A percentile compares a stretch with the other conserved stretches of the same genome.
phyloP scores from a whole-genome alignment of 2,329 filamentous ascomycete species.

The Colletotrichum endophyticum region DNA sequence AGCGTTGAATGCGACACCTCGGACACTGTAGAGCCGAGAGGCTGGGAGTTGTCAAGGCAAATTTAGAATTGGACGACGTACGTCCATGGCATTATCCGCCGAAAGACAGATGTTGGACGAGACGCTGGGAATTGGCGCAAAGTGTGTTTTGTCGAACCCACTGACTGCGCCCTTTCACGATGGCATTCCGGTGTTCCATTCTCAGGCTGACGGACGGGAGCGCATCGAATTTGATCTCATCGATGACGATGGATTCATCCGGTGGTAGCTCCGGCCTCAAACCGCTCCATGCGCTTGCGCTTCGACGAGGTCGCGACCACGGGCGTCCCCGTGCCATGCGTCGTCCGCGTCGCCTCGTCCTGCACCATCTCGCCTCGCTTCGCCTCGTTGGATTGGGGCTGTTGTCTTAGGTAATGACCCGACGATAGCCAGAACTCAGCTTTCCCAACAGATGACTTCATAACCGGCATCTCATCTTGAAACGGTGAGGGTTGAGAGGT shows the following conservation, averaged over 20 bases:
- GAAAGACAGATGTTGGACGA: not conserved
- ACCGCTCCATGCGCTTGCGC: slow-evolving; percentile 9
- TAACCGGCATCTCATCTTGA: slow-evolving; percentile 5
- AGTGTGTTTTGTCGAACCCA: not conserved
- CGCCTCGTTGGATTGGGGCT: not conserved
- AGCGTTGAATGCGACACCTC: not conserved
- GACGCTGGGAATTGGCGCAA: not conserved
- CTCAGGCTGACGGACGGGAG: not conserved
- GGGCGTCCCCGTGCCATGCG: slow-evolving; percentile 15
- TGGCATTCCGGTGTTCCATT: not conserved
- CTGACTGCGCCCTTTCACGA: not conserved
- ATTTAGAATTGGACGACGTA: not conserved
- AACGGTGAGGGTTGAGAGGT: slow-evolving; percentile 9
- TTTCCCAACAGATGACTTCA: slow-evolving; percentile 4
- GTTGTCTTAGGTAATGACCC: slow-evolving; percentile 5
- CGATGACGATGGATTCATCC: slow-evolving; percentile 17
- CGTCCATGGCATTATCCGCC: not conserved
- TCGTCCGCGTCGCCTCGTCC: slow-evolving; percentile 6
- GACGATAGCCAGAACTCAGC: slow-evolving; percentile 1
- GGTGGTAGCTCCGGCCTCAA: slow-evolving; percentile 7
- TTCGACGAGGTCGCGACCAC: slow-evolving; percentile 11
- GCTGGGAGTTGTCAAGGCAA: not conserved
- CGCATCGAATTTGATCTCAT: slow-evolving; percentile 1
- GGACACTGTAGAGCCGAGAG: not conserved
- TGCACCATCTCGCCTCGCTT: slow-evolving; percentile 8